Percentiles rank a stretch among this genome's conserved stretches.
These are phyloP conservation scores for Endogone sp. DNA, from an alignment of 192 early-diverging fungal genomes.

Conservation along the genomic window DNA sequence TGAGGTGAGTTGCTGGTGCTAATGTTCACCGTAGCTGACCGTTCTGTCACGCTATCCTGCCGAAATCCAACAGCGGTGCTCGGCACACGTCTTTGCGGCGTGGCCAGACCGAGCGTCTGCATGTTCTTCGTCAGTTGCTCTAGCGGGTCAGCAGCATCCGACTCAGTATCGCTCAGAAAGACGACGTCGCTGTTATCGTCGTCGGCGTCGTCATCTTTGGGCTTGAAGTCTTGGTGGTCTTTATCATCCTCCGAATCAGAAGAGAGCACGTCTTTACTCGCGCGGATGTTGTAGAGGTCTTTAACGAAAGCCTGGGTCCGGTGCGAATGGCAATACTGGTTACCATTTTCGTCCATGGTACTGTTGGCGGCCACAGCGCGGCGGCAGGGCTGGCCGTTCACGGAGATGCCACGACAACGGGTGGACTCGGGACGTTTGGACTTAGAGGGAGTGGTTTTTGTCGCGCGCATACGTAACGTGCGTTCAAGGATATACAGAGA, in stretches of 20 bases:
- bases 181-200: not conserved
- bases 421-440: not conserved
- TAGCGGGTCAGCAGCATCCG: not conserved
- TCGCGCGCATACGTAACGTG: not conserved
- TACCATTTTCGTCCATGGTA: not conserved
- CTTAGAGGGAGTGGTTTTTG: not conserved
- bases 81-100: not conserved
- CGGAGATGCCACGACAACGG: not conserved
- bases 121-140: not conserved
- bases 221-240: not conserved
- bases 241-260: not conserved
- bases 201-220: constrained; percentile 1
- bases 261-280: not conserved
- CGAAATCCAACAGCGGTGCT: not conserved
- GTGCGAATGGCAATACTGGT: not conserved
- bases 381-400: not conserved
- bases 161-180: constrained; percentile 1
- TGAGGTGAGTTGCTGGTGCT: not conserved
- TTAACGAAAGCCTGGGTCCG: not conserved
- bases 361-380: not conserved
- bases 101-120: not conserved
- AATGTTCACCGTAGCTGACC: not conserved
- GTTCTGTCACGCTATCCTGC: not conserved
- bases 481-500: no score
- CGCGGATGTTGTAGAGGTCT: not conserved